phyloP scores from a whole-genome alignment of 2,329 filamentous ascomycete genomes.

The Aureobasidium sp. region DNA sequence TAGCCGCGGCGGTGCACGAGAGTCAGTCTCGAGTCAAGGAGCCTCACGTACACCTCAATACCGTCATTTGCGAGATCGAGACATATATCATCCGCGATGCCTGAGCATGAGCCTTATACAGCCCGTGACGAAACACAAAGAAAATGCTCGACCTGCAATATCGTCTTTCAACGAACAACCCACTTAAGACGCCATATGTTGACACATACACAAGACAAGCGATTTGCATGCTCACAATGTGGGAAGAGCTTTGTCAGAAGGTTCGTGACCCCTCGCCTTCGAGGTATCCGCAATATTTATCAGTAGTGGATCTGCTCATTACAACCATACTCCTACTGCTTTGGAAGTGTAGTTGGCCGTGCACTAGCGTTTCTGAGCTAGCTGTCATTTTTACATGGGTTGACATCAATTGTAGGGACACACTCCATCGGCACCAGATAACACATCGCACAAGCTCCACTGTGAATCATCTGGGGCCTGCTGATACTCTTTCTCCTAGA shows the following conservation, averaged over 20 bases:
- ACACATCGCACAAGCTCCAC: constrained; percentile 6
- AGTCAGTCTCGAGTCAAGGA: not conserved
- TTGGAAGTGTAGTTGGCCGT: not conserved
- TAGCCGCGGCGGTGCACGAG: not conserved
- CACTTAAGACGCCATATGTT: constrained; percentile 15
- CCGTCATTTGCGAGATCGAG: not conserved
- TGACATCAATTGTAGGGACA: constrained; percentile 1
- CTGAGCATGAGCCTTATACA: not conserved
- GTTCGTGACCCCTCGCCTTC: not conserved
- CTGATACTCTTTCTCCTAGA: not conserved
- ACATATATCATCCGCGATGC: constrained; percentile 1
- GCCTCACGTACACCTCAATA: not conserved
- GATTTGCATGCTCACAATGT: constrained; percentile 7
- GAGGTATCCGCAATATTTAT: not conserved
- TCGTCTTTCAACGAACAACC: constrained; percentile 8
- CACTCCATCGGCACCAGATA: constrained; percentile 11
- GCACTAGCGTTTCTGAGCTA: too few species aligned
- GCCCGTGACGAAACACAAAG: not conserved
- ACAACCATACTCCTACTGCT: not conserved
- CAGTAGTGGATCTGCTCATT: not conserved
- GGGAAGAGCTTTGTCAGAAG: constrained; percentile 18
- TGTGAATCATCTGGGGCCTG: not conserved
- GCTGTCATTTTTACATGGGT: not conserved
- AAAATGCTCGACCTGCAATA: constrained; percentile 15
- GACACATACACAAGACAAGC: constrained; percentile 17